Conservation (phyloP, 192 early-diverging fungal genomes). For the Dissophora ornata region DNA sequence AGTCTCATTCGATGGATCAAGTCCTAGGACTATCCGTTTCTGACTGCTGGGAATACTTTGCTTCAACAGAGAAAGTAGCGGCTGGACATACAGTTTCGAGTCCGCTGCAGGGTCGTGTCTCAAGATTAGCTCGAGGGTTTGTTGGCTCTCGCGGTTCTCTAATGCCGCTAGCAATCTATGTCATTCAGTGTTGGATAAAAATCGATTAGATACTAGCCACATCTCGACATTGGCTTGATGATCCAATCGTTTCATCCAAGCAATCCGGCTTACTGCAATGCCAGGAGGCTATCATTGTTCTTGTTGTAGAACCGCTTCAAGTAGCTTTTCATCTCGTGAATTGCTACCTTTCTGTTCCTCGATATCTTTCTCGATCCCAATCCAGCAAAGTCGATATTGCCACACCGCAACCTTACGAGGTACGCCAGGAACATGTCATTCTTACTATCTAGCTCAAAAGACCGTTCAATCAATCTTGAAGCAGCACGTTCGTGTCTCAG, state of each 20-base stretch:
- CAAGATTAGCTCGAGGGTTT: constrained; percentile 28
- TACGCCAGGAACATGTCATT: constrained; percentile 39
- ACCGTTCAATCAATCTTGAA: constrained; percentile 12
- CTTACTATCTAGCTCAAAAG: constrained; percentile 6
- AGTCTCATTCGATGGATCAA: too few species aligned
- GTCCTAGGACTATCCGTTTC: too few species aligned
- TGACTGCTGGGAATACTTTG: neutral
- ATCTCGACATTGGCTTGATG: too few species aligned
- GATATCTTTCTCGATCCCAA: constrained; percentile 2
- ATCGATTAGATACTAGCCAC: neutral
- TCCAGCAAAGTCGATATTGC: constrained; percentile 9
- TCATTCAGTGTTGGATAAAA: neutral
- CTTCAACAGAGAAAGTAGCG: constrained; percentile 3
- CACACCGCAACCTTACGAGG: constrained; percentile 31
- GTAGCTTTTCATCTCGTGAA: constrained; percentile 23
- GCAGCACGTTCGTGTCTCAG: constrained; percentile 7
- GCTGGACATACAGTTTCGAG: constrained; percentile 30
- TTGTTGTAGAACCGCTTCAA: constrained; percentile 13
- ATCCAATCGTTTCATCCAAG: too few species aligned
- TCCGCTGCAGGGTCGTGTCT: constrained; percentile 33
- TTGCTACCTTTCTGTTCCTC: constrained; percentile 1
- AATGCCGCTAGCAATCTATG: constrained; percentile 29
- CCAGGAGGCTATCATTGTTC: constrained; percentile 25
- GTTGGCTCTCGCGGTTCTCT: constrained; percentile 16
- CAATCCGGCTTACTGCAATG: constrained; percentile 24